phyloP scores from a whole-genome alignment of 129 eudicot genomes.

The Pittosporum tobira region DNA sequence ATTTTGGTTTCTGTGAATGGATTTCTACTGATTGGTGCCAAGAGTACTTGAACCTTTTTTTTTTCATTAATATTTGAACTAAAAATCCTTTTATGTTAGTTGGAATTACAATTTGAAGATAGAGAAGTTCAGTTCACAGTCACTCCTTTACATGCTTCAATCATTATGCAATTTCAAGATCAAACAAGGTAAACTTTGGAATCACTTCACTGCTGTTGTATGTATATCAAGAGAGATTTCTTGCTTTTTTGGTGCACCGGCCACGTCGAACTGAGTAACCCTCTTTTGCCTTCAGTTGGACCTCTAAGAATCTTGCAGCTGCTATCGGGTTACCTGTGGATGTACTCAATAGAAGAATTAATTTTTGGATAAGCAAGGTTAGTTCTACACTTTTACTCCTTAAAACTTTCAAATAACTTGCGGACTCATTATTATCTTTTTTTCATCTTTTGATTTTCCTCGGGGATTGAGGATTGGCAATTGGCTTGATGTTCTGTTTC shows the following conservation, averaged over 20 bases:
- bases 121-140: conserved; percentile 69
- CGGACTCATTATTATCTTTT: not conserved
- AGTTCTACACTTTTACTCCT: not conserved
- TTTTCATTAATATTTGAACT: no score
- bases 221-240: not conserved
- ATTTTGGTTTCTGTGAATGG: not conserved
- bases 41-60: not conserved
- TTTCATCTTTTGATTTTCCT: not conserved
- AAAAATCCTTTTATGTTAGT: conserved; percentile 26
- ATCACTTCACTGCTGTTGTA: not conserved
- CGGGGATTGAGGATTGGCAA: not conserved
- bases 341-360: conserved; percentile 62
- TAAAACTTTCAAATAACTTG: not conserved
- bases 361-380: conserved; percentile 96
- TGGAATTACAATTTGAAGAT: conserved; percentile 89
- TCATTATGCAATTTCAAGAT: conserved; percentile 83
- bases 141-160: conserved; percentile 85
- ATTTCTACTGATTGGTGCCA: conserved; percentile 1
- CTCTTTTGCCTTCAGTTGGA: conserved; percentile 59
- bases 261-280: not conserved
- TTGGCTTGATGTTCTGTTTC: not conserved
- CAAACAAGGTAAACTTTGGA: conserved; percentile 46
- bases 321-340: conserved; percentile 86
- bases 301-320: conserved; percentile 71
- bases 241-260: not conserved